These are phyloP conservation scores for Hydnum rufescens DNA, from an alignment of 768 basidiomycete genomes.

Conservation along the genomic window DNA sequence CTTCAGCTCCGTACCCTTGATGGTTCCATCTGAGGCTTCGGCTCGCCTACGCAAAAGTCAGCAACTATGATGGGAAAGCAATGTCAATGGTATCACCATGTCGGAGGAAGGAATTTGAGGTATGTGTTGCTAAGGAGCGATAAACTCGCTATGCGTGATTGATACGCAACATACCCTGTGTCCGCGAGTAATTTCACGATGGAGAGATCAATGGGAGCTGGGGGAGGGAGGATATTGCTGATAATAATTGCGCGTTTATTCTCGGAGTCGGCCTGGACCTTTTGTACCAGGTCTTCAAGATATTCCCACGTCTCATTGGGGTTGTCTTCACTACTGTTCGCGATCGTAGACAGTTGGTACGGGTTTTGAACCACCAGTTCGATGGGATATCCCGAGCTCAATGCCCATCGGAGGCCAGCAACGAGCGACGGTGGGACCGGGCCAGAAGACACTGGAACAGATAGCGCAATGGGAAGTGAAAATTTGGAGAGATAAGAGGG, in stretches of 20 bases:
- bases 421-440: constrained; percentile 28
- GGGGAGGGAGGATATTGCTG: constrained; percentile 66
- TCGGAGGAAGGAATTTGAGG: constrained; percentile 59
- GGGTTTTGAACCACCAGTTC: constrained; percentile 51
- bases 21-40: constrained; percentile 12
- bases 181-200: constrained; percentile 67
- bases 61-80: constrained; percentile 17
- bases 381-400: constrained; percentile 39
- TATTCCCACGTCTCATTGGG: constrained; percentile 36
- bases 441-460: constrained; percentile 36
- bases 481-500: neutral
- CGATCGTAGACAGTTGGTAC: too few species aligned
- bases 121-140: constrained; percentile 54
- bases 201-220: constrained; percentile 46
- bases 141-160: constrained; percentile 47
- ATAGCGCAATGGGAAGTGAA: constrained; percentile 22
- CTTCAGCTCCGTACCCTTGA: constrained; percentile 27
- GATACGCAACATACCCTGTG: constrained; percentile 51
- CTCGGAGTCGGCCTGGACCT: constrained; percentile 39
- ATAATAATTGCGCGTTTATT: constrained; percentile 28
- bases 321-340: constrained; percentile 18
- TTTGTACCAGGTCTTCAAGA: constrained; percentile 52
- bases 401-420: constrained; percentile 42
- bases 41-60: neutral
- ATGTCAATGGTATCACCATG: constrained; percentile 44